Conservation (phyloP, 2,329 filamentous ascomycete species). For the Aspergillus felis region DNA sequence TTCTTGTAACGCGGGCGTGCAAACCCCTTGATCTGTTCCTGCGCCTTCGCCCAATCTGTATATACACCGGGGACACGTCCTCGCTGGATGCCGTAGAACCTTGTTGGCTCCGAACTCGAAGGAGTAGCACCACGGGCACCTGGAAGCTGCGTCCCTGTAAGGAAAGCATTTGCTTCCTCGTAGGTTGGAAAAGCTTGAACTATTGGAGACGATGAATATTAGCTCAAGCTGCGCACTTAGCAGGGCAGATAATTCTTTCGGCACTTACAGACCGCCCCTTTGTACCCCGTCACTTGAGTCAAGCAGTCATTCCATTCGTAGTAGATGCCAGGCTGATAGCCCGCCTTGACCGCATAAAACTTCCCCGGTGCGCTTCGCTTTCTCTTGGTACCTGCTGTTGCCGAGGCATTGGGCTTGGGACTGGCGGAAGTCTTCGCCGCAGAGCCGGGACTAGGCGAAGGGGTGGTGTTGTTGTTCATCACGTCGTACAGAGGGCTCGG, state of each 20-base stretch:
- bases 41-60: slow-evolving; percentile 64
- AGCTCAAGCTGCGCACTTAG: background rate
- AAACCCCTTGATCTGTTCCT: slow-evolving; percentile 69
- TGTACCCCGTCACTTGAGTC: slow-evolving; percentile 58
- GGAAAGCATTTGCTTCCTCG: slow-evolving; percentile 74
- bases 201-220: slow-evolving; percentile 31
- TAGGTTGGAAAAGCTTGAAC: slow-evolving; percentile 74
- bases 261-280: slow-evolving; percentile 65
- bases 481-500: slow-evolving; percentile 1
- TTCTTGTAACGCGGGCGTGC: slow-evolving; percentile 66
- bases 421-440: slow-evolving; percentile 24
- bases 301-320: slow-evolving; percentile 61
- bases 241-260: background rate
- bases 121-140: slow-evolving; percentile 32
- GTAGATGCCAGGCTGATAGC: slow-evolving; percentile 60
- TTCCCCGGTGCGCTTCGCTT: slow-evolving; percentile 52
- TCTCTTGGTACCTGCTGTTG: slow-evolving; percentile 50
- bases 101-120: slow-evolving; percentile 36
- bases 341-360: slow-evolving; percentile 62
- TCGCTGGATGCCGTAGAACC: slow-evolving; percentile 59
- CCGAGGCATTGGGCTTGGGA: slow-evolving; percentile 22
- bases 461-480: slow-evolving; percentile 31
- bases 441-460: slow-evolving; percentile 33
- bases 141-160: slow-evolving; percentile 56
- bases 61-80: slow-evolving; percentile 60